Evolutionary conservation across 2,329 filamentous ascomycete genomes (phyloP), one percentile per base, ranked within the genome.

Genomic region (Stachybotrys chartarum): DNA sequence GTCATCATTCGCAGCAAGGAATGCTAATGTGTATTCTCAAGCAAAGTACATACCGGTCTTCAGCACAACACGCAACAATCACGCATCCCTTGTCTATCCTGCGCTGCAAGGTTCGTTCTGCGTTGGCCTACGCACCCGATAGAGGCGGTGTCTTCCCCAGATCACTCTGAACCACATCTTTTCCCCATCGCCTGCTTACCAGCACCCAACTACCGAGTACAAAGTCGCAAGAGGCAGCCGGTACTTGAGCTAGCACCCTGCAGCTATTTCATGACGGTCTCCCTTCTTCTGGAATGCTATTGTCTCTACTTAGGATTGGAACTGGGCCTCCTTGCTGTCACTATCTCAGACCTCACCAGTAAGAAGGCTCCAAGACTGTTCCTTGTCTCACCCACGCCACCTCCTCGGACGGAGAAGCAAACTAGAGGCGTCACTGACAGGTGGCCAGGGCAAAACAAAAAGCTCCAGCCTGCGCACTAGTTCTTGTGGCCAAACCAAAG

Each of bases 281-380:
- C 55, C 64, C 65, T 64, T 64, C 24, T 66, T 57, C 63, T 69
- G 70, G 70, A 72, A 72, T 72, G 68, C 63, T 50, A 70, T 59
- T 71, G 70, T 68, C 68, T 71, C 62, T 69, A 57, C 51, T 59
- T 59, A 70, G 68, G 65, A 70, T 71, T 62, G 68, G 64, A 67
- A 67, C 59, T 55, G 59, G 64, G 57, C 60, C 66, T 58, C 64
- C 64, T 68, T 67, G 66, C 67, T 66, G 58, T 61, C 59, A 68
- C 61, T 57, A 67, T 62, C 64, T 66, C 57, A 54, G 59, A 60
- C 60, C 59, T 63, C 61, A 58, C 70, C 67, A 67, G 68, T 70
- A 68, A 68, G 67, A 66, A 32, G 50, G n/a, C 58, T 60, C 59
- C 59, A 61, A 58, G 62, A 54, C 65, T 58, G 59, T 66, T 58